Conservation (phyloP, 345 rosid genomes). For the Rhizophora apiculata region DNA sequence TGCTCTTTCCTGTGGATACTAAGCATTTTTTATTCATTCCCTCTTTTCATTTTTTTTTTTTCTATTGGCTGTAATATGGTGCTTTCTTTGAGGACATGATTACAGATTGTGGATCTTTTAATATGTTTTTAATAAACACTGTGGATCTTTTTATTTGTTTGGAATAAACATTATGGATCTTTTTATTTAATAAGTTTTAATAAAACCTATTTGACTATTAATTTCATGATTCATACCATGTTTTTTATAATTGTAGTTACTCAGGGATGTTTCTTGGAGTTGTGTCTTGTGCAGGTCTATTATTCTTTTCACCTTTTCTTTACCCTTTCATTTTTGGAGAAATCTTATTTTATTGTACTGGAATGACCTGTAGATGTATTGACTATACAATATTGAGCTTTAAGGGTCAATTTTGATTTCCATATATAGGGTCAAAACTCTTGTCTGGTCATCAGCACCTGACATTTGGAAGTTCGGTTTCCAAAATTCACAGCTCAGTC, state of each 20-base stretch:
- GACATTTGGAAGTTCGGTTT: slow-evolving; percentile 11
- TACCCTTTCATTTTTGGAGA: too few species aligned
- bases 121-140: neutral
- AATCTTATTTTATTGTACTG: neutral
- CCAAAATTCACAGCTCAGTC: slow-evolving; percentile 14
- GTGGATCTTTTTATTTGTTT: neutral
- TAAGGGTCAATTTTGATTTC: neutral
- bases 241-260: neutral
- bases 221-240: neutral
- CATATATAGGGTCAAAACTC: slow-evolving; percentile 15
- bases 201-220: neutral
- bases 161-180: too few species aligned
- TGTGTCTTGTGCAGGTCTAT: neutral
- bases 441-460: slow-evolving; percentile 9
- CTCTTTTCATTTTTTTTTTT: neutral
- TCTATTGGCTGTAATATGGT: neutral
- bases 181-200: neutral
- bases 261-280: neutral
- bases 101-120: neutral
- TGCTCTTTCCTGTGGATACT: neutral
- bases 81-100: neutral
- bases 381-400: neutral
- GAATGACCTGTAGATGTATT: slow-evolving; percentile 4
- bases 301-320: too few species aligned
- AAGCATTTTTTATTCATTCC: neutral